A percentile compares a stretch with the other conserved stretches of the same genome.
Conservation (phyloP, 768 basidiomycete species). For the Boletus sensibilis region DNA sequence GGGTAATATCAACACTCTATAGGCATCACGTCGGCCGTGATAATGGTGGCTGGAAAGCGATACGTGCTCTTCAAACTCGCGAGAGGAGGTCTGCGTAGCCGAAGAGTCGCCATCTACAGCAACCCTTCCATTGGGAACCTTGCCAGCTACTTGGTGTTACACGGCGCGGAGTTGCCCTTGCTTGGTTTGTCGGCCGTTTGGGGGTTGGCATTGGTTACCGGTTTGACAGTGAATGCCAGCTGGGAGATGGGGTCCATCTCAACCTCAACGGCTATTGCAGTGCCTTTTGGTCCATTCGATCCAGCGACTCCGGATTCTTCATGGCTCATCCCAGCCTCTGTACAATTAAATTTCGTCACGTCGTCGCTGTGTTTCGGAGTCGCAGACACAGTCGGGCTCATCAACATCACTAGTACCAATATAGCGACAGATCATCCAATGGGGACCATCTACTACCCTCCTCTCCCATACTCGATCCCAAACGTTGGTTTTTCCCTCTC, state of each 20-base stretch:
- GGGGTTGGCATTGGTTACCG: slow-evolving; percentile 12
- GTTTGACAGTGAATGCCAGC: slow-evolving; percentile 10
- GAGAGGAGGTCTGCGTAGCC: slow-evolving; percentile 10
- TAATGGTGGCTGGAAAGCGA: slow-evolving; percentile 15
- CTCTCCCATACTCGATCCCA: not conserved
- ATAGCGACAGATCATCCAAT: not conserved
- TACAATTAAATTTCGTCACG: not conserved
- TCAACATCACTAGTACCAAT: slow-evolving; percentile 1
- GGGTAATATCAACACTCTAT: slow-evolving; percentile 11
- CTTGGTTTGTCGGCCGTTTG: slow-evolving; percentile 10
- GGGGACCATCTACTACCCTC: slow-evolving; percentile 15
- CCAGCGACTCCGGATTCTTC: not conserved
- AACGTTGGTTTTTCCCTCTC: not conserved
- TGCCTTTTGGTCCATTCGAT: slow-evolving; percentile 7
- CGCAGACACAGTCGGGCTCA: not conserved
- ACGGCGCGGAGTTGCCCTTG: slow-evolving; percentile 9
- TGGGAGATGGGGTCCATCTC: slow-evolving; percentile 1
- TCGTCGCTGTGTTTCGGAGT: slow-evolving; percentile 4
- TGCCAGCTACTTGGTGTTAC: not conserved
- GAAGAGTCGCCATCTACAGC: slow-evolving; percentile 13
- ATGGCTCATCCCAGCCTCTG: not conserved
- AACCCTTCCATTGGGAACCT: slow-evolving; percentile 13
- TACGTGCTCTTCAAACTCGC: slow-evolving; percentile 16
- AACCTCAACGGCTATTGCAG: accelerated
- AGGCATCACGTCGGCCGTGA: slow-evolving; percentile 13